Evolutionary conservation across 345 rosid genomes (phyloP).

Genomic region (Sisymbrium irio): DNA sequence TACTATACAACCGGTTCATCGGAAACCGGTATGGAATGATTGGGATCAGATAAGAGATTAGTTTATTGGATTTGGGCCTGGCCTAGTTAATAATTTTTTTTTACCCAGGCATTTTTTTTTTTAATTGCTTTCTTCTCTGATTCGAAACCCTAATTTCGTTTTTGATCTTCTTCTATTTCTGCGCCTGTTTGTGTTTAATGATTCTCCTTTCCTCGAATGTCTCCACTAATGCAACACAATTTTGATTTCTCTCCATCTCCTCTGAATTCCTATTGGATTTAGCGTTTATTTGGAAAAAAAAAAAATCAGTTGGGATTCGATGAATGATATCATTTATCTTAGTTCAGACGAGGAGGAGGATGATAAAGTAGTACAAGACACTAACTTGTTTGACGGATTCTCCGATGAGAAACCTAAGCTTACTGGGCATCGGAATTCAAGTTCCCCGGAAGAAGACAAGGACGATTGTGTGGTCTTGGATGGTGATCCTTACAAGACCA

Average conservation of each 20-base stretch:
- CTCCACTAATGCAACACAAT: not conserved
- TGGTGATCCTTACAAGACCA: conserved; percentile 15
- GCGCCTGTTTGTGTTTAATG: not conserved
- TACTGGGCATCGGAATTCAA: not conserved
- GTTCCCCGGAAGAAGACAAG: not conserved
- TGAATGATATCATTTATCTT: conserved; percentile 16
- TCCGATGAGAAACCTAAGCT: not conserved
- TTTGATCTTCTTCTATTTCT: not conserved
- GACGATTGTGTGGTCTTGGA: conserved; percentile 34
- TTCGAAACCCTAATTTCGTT: conserved; percentile 8
- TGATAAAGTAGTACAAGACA: not conserved
- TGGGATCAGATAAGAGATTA: not conserved
- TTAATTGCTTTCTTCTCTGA: not conserved
- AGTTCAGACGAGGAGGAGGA: conserved; percentile 22
- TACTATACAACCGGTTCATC: too few relatives aligned
- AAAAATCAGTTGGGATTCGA: not conserved
- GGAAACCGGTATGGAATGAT: not conserved
- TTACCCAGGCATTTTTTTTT: not conserved
- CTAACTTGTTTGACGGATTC: not conserved
- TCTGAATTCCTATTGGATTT: not conserved
- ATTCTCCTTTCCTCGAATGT: not conserved
- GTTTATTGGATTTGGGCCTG: conserved; percentile 19
- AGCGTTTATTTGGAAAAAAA: not conserved
- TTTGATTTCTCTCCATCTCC: not conserved
- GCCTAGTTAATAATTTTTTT: not conserved